These are phyloP conservation scores for Paraphoma sp. DNA, from an alignment of 2,329 filamentous ascomycete genomes.

Conservation along the genomic window DNA sequence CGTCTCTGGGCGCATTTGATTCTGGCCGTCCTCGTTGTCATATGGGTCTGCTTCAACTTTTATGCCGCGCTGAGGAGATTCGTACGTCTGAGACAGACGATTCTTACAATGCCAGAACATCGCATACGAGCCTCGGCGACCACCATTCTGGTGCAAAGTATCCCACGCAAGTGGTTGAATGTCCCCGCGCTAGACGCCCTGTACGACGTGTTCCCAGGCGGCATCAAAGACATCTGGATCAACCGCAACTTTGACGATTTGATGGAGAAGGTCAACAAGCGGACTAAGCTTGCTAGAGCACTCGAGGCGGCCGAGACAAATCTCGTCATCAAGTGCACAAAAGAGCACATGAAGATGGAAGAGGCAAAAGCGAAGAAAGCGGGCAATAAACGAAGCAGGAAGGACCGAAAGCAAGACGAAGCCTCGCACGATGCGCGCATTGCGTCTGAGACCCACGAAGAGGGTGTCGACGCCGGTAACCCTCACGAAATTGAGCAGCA, in stretches of 20 bases:
- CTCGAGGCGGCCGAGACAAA: conserved; percentile 86
- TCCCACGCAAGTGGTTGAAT: conserved; percentile 89
- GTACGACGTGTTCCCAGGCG: conserved; percentile 95
- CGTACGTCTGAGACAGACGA: conserved; percentile 91
- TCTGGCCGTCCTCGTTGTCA: conserved; percentile 76
- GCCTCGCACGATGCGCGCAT: conserved; percentile 58
- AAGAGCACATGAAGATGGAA: conserved; percentile 73
- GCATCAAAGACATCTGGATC: conserved; percentile 94
- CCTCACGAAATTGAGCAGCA: conserved; percentile 63
- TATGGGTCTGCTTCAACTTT: conserved; percentile 87
- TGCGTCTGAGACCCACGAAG: conserved; percentile 59
- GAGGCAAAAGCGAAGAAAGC: conserved; percentile 69
- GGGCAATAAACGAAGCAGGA: conserved; percentile 58
- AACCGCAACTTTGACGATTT: conserved; percentile 87
- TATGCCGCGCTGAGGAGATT: conserved; percentile 87
- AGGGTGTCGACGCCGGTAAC: conserved; percentile 63
- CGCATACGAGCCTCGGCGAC: conserved; percentile 92
- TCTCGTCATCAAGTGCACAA: conserved; percentile 80
- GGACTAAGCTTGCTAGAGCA: conserved; percentile 72
- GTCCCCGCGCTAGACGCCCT: conserved; percentile 80
- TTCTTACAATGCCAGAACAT: conserved; percentile 92
- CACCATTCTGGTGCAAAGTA: conserved; percentile 89
- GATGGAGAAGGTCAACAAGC: conserved; percentile 79
- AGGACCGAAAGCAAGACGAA: conserved; percentile 68
- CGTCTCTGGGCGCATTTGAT: conserved; percentile 87